These are phyloP conservation scores for Laetiporus sulphureus DNA, from an alignment of 1,284 basidiomycete genomes.

Conservation along the genomic window DNA sequence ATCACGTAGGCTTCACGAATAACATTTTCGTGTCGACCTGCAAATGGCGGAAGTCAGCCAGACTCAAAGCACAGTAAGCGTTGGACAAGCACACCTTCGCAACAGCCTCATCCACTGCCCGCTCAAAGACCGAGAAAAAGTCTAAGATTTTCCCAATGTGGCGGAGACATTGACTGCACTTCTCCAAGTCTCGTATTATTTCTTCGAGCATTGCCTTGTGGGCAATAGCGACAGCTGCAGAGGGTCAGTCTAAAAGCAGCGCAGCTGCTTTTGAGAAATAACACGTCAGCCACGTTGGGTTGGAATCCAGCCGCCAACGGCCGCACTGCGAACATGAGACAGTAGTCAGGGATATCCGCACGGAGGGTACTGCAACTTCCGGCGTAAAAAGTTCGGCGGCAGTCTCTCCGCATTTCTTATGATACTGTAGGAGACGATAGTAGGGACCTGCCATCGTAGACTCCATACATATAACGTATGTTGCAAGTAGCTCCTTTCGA, in stretches of 20 bases:
- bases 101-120: not conserved
- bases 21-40: not conserved
- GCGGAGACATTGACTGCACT: no score
- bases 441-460: slow-evolving; percentile 1
- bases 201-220: not conserved
- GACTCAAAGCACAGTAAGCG: not conserved
- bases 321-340: no score
- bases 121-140: not conserved
- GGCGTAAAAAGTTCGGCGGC: no score
- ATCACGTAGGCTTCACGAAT: no score
- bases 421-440: slow-evolving; percentile 7
- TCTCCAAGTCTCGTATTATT: not conserved
- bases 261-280: no score
- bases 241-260: no score
- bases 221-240: no score
- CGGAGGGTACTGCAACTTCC: no score
- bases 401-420: not conserved
- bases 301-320: no score
- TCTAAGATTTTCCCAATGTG: not conserved
- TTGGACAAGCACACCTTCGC: not conserved
- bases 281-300: no score
- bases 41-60: not conserved
- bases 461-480: not conserved
- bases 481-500: not conserved
- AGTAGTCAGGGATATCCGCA: no score